Evolutionary conservation across 2,329 filamentous ascomycete species (phyloP), one percentile per base, ranked within the genome.

Genomic region (Metarhizium sp.): DNA sequence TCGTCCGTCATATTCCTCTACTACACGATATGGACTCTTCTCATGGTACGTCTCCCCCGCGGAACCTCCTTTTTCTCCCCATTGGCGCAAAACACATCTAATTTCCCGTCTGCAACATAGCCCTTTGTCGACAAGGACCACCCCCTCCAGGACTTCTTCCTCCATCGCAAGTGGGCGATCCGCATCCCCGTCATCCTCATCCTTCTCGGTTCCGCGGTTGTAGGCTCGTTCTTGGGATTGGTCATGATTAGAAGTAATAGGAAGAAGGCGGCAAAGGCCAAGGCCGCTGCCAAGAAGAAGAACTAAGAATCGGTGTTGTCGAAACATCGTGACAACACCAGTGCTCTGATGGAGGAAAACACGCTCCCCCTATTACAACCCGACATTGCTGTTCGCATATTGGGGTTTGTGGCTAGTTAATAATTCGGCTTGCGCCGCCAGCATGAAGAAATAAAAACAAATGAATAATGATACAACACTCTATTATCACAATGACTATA

Each of bases 181-280:
- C 92, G 94, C 71, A 94, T 99, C 67, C 94, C 94, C 64, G 92
- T 99, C 65, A 96, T 99, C 70, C 85, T 99, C 63, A 87, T 96
- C 60, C 85, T 99, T 50, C 80, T 99, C 62, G 92, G 87, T 61
- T 92, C 87, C 58, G 91, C 94, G 57, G 91, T 99, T 58, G 92
- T 99, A 59, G 94, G 94, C 60, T 95, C 90, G 58, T 99, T 99
- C 79, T 80, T 99, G 63, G 87, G 88, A 66, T 86, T 96, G 69
- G 92, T 99, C 68, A 99, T 99, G 94, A 97, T 99, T 76, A 85
- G 90, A 71, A 97, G 92, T 80, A 96, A 96, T 79, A 82, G 88
- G 72, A 97, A 97, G 84, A 96, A 94, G 84, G 90, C 90, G 3
- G 86, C 90, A 63, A 99, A 97, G 82, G 87, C 88, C 60, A 92